Conservation (phyloP, 805 yeast genomes). For the Ogataea salicorniae region DNA sequence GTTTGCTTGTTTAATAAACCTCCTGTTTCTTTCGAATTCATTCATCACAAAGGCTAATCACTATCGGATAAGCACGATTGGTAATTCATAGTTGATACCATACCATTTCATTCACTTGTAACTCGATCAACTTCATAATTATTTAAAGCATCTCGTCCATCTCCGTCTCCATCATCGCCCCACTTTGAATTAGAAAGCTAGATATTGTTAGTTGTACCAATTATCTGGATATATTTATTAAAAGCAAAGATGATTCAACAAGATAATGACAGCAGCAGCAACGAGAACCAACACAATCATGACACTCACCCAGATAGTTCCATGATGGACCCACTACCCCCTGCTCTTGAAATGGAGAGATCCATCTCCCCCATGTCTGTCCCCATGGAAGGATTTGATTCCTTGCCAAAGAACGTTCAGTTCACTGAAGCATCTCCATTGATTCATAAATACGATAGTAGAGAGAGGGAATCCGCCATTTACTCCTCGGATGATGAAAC, state of each 20-base stretch:
- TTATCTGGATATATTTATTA: background rate
- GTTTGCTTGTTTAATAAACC: too few relatives aligned
- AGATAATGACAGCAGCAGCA: background rate
- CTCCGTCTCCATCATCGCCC: too few relatives aligned
- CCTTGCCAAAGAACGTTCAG: conserved; percentile 15
- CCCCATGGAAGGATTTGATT: background rate
- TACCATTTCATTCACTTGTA: too few relatives aligned
- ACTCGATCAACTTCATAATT: too few relatives aligned
- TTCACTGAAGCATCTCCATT: conserved; percentile 14
- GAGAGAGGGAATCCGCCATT: conserved; percentile 20
- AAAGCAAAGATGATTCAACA: background rate
- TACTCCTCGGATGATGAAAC: conserved; percentile 21
- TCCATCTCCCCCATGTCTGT: conserved; percentile 16
- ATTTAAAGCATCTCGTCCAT: too few relatives aligned
- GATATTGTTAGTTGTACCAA: background rate
- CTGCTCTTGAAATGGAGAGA: conserved; percentile 4
- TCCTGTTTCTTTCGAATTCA: too few relatives aligned
- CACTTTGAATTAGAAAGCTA: too few relatives aligned
- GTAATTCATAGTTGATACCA: too few relatives aligned
- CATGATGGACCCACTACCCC: background rate
- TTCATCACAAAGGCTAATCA: too few relatives aligned
- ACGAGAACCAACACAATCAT: background rate
- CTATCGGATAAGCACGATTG: too few relatives aligned
- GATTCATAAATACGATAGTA: conserved; percentile 11
- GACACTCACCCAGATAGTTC: background rate